A percentile compares a stretch with the other conserved stretches of the same genome.
Evolutionary conservation across 176 grass and related monocot genomes (phyloP).

Genomic region (Raddia guianensis): DNA sequence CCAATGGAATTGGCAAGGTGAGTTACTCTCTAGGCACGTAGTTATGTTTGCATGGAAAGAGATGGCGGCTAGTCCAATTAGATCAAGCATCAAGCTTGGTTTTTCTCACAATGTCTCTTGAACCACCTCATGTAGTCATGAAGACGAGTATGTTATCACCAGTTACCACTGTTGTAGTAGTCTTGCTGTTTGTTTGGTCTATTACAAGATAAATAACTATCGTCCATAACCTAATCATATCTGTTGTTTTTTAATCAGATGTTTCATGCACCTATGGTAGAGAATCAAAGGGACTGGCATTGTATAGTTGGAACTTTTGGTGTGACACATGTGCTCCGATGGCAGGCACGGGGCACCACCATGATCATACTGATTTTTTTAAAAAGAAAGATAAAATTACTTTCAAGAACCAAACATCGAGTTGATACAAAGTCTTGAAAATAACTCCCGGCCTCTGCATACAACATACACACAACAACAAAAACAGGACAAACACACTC

Average conservation of each 20-base stretch:
- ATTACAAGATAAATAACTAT: conserved; percentile 18
- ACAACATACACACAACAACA: too few species aligned
- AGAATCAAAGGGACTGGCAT: background rate
- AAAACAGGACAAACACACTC: too few species aligned
- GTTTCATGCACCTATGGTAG: conserved; percentile 22
- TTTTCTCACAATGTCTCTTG: background rate
- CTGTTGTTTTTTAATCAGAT: conserved; percentile 42
- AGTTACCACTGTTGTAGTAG: background rate
- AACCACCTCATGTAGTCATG: conserved; percentile 27
- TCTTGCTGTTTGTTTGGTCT: conserved; percentile 38
- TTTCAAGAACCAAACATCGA: too few species aligned
- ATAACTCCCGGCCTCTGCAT: too few species aligned
- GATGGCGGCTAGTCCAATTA: background rate
- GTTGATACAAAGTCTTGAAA: too few species aligned
- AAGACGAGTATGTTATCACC: conserved; percentile 36
- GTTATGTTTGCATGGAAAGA: conserved; percentile 27
- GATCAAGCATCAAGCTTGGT: conserved; percentile 1
- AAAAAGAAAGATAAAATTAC: too few species aligned
- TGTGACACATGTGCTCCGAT: background rate
- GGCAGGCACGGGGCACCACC: background rate
- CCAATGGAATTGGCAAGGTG: conserved; percentile 8
- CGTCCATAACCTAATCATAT: conserved; percentile 37
- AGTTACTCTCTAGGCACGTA: conserved; percentile 7
- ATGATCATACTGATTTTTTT: too few species aligned
- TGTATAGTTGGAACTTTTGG: conserved; percentile 37